These are phyloP conservation scores for Apiosordaria backusii DNA, from an alignment of 495 filamentous ascomycete genomes.

Conservation along the genomic window DNA sequence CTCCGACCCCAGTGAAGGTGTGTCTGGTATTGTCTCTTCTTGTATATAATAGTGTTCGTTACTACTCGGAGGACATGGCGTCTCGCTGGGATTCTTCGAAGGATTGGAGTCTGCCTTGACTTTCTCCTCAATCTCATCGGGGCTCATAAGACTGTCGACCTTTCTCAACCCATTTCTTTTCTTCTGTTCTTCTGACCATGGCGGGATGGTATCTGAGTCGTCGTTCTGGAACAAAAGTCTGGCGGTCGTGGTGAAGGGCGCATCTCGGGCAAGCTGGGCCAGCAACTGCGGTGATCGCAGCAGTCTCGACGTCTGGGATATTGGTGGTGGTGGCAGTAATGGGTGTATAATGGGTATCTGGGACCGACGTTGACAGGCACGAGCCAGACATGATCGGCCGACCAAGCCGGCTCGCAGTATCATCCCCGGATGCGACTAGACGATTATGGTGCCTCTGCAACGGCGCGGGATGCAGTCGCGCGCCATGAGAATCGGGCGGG, in stretches of 20 bases:
- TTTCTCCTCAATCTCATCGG: slow-evolving; percentile 37
- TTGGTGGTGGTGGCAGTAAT: background rate
- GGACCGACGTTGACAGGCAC: slow-evolving; percentile 7
- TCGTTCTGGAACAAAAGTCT: background rate
- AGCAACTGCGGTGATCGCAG: background rate
- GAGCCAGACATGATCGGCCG: slow-evolving; percentile 17
- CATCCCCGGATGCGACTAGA: slow-evolving; percentile 6
- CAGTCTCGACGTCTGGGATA: background rate
- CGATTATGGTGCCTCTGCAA: background rate
- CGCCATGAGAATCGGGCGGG: slow-evolving; percentile 1
- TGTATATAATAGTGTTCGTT: too few species aligned
- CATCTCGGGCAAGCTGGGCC: background rate
- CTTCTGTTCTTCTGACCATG: background rate
- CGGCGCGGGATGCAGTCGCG: slow-evolving; percentile 5
- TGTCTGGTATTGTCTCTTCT: background rate
- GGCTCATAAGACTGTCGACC: slow-evolving; percentile 18
- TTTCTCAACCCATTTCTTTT: background rate
- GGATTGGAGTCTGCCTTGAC: background rate
- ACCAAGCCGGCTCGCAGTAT: slow-evolving; percentile 21
- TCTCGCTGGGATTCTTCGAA: background rate
- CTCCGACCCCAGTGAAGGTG: background rate
- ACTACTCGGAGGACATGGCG: too few species aligned
- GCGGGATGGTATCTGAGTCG: background rate
- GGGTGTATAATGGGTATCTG: slow-evolving; percentile 9
- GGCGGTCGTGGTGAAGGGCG: background rate